Evolutionary conservation across 345 rosid species (phyloP).

Genomic region (Populus euphratica): DNA sequence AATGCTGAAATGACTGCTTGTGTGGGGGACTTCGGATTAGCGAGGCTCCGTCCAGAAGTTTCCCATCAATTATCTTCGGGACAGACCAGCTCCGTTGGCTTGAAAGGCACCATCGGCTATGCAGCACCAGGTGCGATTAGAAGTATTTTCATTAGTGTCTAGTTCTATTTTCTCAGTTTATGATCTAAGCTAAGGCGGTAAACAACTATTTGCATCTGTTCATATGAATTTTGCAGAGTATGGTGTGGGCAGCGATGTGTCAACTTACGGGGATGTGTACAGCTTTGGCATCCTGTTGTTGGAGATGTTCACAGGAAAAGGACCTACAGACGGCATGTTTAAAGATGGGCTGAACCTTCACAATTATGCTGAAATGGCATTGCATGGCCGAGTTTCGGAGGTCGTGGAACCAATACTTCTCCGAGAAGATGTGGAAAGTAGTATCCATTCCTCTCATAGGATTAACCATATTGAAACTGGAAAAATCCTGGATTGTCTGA

Average conservation of each 20-base stretch:
- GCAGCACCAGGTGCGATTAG: background rate
- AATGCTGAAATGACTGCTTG: background rate
- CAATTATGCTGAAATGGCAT: background rate
- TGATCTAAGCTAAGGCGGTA: too few species aligned
- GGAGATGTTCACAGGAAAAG: background rate
- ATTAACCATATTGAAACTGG: background rate
- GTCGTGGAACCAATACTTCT: conserved; percentile 8
- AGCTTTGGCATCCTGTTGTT: background rate
- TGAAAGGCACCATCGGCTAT: background rate
- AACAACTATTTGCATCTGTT: too few species aligned
- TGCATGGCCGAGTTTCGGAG: background rate
- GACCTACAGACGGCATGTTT: conserved; percentile 1
- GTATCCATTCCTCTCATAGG: too few species aligned
- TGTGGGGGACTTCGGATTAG: background rate
- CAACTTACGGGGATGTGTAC: background rate
- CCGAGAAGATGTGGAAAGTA: background rate
- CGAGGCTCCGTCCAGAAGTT: background rate
- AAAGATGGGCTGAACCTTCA: conserved; percentile 6
- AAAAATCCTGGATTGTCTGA: background rate
- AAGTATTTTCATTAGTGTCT: too few species aligned
- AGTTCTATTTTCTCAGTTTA: too few species aligned
- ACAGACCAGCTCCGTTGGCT: background rate
- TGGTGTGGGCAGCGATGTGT: conserved; percentile 10
- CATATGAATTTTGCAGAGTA: background rate
- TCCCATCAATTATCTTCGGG: background rate